Conservation (phyloP, 2,329 filamentous ascomycete species). For the Aspergillus novoparasiticus region DNA sequence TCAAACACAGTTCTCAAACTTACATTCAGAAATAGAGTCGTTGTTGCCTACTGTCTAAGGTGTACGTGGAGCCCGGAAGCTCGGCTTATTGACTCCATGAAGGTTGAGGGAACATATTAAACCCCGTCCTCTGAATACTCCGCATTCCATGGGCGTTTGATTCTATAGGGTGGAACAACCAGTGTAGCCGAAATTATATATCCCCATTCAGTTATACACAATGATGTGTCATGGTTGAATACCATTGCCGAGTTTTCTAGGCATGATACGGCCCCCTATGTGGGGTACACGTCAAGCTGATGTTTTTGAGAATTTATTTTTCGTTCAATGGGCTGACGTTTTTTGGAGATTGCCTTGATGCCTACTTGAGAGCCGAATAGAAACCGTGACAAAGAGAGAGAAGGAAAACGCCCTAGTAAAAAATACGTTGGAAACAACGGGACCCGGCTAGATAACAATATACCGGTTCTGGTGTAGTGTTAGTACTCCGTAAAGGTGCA, state of each 20-base stretch:
- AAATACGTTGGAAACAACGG: background rate
- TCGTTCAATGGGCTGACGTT: background rate
- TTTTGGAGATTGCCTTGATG: background rate
- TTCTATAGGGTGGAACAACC: background rate
- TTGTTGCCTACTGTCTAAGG: background rate
- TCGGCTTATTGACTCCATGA: background rate
- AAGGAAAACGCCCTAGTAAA: background rate
- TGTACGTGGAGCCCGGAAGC: background rate
- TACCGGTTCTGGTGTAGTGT: background rate
- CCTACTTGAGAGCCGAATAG: background rate
- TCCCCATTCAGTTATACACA: background rate
- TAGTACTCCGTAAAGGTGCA: background rate
- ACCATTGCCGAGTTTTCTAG: background rate
- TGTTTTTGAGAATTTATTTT: background rate
- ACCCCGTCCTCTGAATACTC: background rate
- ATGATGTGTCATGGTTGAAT: background rate
- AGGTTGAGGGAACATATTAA: background rate
- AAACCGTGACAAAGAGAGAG: background rate
- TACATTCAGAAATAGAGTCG: background rate
- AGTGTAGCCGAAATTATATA: background rate
- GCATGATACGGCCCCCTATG: background rate
- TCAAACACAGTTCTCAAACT: background rate
- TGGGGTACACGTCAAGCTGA: background rate
- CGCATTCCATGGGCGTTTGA: background rate
- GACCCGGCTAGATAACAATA: background rate